Evolutionary conservation across 2,329 filamentous ascomycete genomes (phyloP).

Genomic region (Mariannaea elegans): DNA sequence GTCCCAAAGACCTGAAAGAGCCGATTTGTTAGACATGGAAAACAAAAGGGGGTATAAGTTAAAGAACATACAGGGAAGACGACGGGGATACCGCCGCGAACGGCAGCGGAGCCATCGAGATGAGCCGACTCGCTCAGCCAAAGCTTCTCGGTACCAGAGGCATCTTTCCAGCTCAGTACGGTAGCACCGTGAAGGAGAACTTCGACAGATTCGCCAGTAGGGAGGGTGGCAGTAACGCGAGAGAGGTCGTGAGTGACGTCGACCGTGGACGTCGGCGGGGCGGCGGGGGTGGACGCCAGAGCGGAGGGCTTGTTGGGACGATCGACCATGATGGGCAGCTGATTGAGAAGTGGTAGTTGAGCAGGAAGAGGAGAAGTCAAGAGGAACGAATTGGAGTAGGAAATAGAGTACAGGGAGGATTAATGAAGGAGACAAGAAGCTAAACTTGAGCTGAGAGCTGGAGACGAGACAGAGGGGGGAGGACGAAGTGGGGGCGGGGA

Average conservation of each 20-base stretch:
- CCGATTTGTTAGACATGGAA: not conserved
- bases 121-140: slow-evolving; percentile 84
- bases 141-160: slow-evolving; percentile 80
- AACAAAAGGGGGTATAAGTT: slow-evolving; percentile 14
- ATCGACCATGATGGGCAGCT: slow-evolving; percentile 71
- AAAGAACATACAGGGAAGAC: slow-evolving; percentile 83
- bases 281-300: slow-evolving; percentile 76
- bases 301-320: slow-evolving; percentile 84
- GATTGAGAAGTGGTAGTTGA: not conserved
- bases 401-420: not conserved
- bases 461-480: not conserved
- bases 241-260: slow-evolving; percentile 76
- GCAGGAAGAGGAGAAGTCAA: not conserved
- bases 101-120: slow-evolving; percentile 87
- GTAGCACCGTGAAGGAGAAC: slow-evolving; percentile 93
- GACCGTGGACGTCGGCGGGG: slow-evolving; percentile 80
- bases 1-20: slow-evolving; percentile 80
- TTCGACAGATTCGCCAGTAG: slow-evolving; percentile 86
- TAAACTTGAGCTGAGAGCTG: too few relatives aligned
- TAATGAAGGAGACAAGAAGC: not conserved
- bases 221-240: slow-evolving; percentile 80
- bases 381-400: not conserved
- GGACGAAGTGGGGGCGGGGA: not conserved
- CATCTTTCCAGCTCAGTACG: slow-evolving; percentile 91
- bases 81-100: slow-evolving; percentile 89